A percentile compares a stretch with the other conserved stretches of the same genome.
Evolutionary conservation across 306 rosid species (phyloP).

Genomic region (Malus orientalis): DNA sequence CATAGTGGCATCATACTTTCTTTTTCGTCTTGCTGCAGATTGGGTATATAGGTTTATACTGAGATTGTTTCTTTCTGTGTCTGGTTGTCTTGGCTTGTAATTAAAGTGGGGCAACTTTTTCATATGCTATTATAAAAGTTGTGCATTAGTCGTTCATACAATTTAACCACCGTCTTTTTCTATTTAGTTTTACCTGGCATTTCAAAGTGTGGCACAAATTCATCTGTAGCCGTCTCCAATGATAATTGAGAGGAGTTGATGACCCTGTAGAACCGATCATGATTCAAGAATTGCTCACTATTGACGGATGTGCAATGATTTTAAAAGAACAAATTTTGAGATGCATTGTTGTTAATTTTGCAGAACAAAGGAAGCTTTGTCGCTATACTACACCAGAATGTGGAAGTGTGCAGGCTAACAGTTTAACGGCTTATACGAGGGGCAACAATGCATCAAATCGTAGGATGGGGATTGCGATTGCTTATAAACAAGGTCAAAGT

Average conservation of each 20-base stretch:
- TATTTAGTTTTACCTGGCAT: neutral
- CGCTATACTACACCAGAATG: slow-evolving; percentile 1
- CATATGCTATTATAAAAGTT: neutral
- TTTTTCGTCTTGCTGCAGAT: neutral
- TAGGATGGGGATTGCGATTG: no score
- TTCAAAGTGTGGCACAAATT: neutral
- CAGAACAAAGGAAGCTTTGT: slow-evolving; percentile 13
- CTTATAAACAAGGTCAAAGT: no score
- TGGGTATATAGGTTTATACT: neutral
- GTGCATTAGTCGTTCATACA: neutral
- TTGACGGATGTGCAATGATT: neutral
- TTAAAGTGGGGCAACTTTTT: neutral
- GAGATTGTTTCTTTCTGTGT: neutral
- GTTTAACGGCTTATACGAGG: neutral
- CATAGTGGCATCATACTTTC: neutral
- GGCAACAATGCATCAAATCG: neutral
- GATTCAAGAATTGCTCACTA: neutral
- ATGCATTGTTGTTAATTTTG: neutral
- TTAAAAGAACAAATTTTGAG: neutral
- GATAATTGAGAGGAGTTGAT: neutral
- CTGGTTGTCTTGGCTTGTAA: neutral
- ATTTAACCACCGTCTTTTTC: neutral
- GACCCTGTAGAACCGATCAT: neutral
- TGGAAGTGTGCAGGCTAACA: neutral
- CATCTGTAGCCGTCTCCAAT: neutral